Base-by-base conservation (phyloP, 306 rosid genomes). In the Cucurbita moschata region DNA sequence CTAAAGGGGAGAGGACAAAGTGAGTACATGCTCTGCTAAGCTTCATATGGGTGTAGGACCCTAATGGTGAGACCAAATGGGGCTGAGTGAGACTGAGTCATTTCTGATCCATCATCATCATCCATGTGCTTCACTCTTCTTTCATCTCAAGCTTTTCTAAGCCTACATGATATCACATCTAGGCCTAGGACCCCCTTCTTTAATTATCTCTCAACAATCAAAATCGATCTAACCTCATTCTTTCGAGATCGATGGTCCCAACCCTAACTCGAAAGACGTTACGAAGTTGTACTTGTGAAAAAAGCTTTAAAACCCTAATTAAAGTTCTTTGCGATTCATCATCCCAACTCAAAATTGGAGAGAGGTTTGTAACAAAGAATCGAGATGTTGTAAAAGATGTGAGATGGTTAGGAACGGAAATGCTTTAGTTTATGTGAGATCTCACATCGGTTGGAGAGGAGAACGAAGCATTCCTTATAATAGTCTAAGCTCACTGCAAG, bases 31-130 rank as follows among this genome's bases (percentile, higher is more conserved):
- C 14, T 26, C 55, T 69, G 73, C 19, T 69, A 69, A 49, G 21
- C 49, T 47, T 69, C 73, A 69, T 69, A 69, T 69, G 73, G 73
- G 42, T 47, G 75, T 71, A 54, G 75, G 75, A 71, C 75, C 75
- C 47, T 35, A 53, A 8, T 15, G 10, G 75, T 52, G 47, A 52
- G 49, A 50, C 47, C 60, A 71, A 51, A 71, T 52, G 8, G 63
- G 49, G 15, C 21, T 47, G 73, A 49, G 9, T 70, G 56, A 47
- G 7, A 68, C 21, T 69, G 44, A 69, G 37, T 62, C 18, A 47
- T 44, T 19, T 68, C 21, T 71, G 37, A 53, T 46, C 19, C 23
- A 39, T 67, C 72, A 66, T 66, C 54, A 66, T 71, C 49, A 71
- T 35, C 75, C 75, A 71, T 71, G 63, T 71, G 75, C 75, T 11